Percentiles rank a stretch among this genome's conserved stretches.
phyloP scores from a whole-genome alignment of 2,329 filamentous ascomycete species.

The Rutstroemia sp. region DNA sequence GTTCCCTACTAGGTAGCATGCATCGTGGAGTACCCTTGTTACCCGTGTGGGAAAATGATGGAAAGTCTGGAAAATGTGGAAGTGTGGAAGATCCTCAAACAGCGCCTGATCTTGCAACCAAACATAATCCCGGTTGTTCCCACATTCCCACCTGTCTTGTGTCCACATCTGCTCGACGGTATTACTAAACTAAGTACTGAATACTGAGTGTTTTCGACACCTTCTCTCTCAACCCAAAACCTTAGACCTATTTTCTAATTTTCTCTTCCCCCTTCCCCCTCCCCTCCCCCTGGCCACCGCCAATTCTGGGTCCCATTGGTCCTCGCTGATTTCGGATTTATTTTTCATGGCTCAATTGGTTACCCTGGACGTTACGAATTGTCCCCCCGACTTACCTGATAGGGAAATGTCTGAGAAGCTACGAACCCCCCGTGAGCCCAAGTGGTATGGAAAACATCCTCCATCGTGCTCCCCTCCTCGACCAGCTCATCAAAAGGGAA shows the following conservation, averaged over 20 bases:
- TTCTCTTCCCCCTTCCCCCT: background rate
- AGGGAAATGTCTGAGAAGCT: constrained; percentile 10
- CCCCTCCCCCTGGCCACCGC: background rate
- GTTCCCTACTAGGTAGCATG: background rate
- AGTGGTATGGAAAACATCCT: constrained; percentile 7
- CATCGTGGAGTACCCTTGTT: constrained; percentile 19
- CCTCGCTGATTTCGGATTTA: constrained; percentile 17
- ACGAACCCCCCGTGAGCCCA: constrained; percentile 9
- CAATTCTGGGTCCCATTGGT: constrained; percentile 9
- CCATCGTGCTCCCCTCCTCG: background rate
- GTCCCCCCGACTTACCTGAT: constrained; percentile 1
- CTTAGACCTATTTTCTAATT: background rate
- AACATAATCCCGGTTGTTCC: constrained; percentile 20
- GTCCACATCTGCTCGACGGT: background rate
- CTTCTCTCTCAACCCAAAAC: background rate
- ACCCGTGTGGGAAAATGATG: background rate
- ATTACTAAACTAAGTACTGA: no score
- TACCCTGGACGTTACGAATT: constrained; percentile 22
- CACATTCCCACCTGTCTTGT: background rate
- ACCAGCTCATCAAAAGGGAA: background rate
- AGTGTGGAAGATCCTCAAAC: constrained; percentile 28
- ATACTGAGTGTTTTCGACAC: background rate
- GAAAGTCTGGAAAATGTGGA: constrained; percentile 4
- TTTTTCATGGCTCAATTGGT: constrained; percentile 12
- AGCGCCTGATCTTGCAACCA: constrained; percentile 25